phyloP scores from a whole-genome alignment of 768 basidiomycete species.

The Rhodocollybia butyracea region DNA sequence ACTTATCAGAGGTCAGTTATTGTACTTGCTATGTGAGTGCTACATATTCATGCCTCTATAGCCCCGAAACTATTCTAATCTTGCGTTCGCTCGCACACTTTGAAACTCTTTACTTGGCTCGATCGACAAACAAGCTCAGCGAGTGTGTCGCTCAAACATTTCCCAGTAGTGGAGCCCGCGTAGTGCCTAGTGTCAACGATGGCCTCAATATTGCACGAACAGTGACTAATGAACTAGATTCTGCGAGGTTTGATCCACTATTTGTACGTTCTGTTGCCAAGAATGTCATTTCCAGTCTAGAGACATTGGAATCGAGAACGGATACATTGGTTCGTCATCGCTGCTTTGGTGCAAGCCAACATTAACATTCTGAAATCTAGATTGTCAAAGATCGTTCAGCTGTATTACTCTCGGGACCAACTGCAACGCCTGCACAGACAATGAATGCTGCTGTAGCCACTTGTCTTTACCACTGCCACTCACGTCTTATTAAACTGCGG shows the following conservation, averaged over 20 bases:
- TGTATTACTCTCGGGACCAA: constrained; percentile 68
- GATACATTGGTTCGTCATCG: constrained; percentile 62
- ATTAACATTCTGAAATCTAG: constrained; percentile 34
- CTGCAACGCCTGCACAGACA: constrained; percentile 74
- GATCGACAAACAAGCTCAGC: constrained; percentile 78
- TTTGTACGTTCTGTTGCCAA: constrained; percentile 78
- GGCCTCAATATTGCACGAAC: constrained; percentile 74
- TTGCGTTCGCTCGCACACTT: constrained; percentile 81
- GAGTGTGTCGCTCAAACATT: constrained; percentile 80
- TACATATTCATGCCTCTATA: constrained; percentile 24
- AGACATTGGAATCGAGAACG: constrained; percentile 58
- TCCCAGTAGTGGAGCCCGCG: constrained; percentile 59
- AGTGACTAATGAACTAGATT: constrained; percentile 88
- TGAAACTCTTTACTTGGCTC: constrained; percentile 85
- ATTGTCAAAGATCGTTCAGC: constrained; percentile 76
- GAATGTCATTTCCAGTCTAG: constrained; percentile 64
- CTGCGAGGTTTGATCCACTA: constrained; percentile 89
- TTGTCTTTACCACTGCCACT: constrained; percentile 76
- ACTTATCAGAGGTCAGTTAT: constrained; percentile 73
- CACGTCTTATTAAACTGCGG: constrained; percentile 59
- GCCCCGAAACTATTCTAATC: constrained; percentile 89
- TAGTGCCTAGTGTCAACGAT: constrained; percentile 72
- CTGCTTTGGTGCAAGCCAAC: not conserved
- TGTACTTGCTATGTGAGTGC: not conserved
- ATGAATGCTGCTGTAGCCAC: constrained; percentile 77